Evolutionary conservation across 2,329 filamentous ascomycete species (phyloP).

Genomic region (Claviceps monticola): DNA sequence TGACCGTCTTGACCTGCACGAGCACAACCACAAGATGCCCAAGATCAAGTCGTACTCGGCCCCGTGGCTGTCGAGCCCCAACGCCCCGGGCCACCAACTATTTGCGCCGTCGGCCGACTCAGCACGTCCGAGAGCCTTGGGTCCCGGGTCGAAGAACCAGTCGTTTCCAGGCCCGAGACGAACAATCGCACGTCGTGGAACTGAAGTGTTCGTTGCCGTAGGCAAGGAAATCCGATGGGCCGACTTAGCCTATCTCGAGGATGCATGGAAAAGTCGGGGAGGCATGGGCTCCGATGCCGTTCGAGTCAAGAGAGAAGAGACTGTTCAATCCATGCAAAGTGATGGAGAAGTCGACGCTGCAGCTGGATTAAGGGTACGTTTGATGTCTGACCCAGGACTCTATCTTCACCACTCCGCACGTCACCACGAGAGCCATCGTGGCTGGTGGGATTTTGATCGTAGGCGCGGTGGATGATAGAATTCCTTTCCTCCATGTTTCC

Average conservation of each 20-base stretch:
- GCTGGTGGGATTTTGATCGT: too few relatives aligned
- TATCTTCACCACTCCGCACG: too few relatives aligned
- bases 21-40: conserved; percentile 45
- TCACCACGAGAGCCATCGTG: too few relatives aligned
- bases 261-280: conserved; percentile 23
- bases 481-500: neutral
- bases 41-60: conserved; percentile 78
- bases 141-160: conserved; percentile 29
- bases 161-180: conserved; percentile 35
- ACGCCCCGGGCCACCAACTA: conserved; percentile 59
- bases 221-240: conserved; percentile 89
- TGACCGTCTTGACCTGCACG: neutral
- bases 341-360: conserved; percentile 15
- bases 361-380: conserved; percentile 21
- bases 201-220: conserved; percentile 77
- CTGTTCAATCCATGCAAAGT: conserved; percentile 23
- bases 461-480: neutral
- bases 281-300: conserved; percentile 16
- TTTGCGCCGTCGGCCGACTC: conserved; percentile 43
- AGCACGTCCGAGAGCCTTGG: conserved; percentile 23
- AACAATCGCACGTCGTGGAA: conserved; percentile 68
- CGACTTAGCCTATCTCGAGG: conserved; percentile 69
- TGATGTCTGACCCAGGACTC: neutral
- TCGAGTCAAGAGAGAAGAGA: conserved; percentile 36
- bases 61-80: conserved; percentile 65